phyloP scores from a whole-genome alignment of 371 early-diverging fungal species.

The Mortierella sp. region DNA sequence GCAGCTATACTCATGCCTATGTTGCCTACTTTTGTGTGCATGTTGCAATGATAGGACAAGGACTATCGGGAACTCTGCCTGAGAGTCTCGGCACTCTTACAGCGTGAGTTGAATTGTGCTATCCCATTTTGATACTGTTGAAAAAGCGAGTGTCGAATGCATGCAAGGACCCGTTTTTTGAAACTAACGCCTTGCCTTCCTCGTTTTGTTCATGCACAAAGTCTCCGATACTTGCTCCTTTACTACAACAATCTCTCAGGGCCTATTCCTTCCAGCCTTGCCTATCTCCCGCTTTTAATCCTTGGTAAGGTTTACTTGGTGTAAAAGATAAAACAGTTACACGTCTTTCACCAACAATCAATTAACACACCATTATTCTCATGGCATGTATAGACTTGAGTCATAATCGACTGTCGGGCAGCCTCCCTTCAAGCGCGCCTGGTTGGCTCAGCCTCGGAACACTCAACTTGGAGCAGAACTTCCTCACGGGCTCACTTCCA shows the following conservation, averaged over 20 bases:
- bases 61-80: slow-evolving; percentile 32
- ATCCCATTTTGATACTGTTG: neutral
- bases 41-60: slow-evolving; percentile 32
- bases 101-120: slow-evolving; percentile 8
- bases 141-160: neutral
- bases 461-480: slow-evolving; percentile 35
- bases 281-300: slow-evolving; percentile 28
- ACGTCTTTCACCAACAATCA: neutral
- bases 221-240: slow-evolving; percentile 39
- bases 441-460: slow-evolving; percentile 32
- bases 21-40: neutral
- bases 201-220: neutral
- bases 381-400: slow-evolving; percentile 43
- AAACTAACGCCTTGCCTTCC: neutral
- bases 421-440: slow-evolving; percentile 27
- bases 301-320: slow-evolving; percentile 20
- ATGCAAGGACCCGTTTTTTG: neutral
- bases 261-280: slow-evolving; percentile 35
- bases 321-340: neutral
- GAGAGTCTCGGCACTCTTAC: slow-evolving; percentile 34
- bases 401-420: slow-evolving; percentile 37
- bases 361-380: neutral
- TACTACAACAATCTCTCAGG: slow-evolving; percentile 44
- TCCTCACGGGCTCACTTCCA: slow-evolving; percentile 27
- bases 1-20: neutral